A percentile compares a stretch with the other conserved stretches of the same genome.
These are phyloP conservation scores for Mucor lusitanicus DNA, from an alignment of 371 early-diverging fungal genomes.

Conservation along the genomic window DNA sequence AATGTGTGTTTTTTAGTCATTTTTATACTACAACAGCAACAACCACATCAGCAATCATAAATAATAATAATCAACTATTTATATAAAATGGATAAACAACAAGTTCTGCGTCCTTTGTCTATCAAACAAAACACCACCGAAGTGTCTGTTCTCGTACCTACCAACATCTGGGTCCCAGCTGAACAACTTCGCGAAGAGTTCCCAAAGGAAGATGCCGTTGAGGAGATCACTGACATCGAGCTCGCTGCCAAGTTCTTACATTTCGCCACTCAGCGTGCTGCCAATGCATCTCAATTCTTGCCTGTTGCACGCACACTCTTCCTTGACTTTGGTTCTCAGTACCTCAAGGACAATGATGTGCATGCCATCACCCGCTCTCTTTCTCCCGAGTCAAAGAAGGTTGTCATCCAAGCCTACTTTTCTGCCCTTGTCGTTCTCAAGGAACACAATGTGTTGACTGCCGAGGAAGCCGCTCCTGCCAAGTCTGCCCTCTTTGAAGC, in stretches of 20 bases:
- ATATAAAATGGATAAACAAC: constrained; percentile 30
- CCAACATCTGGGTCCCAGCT: constrained; percentile 87
- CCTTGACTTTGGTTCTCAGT: constrained; percentile 71
- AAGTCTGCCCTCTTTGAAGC: constrained; percentile 69
- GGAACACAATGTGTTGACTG: constrained; percentile 44
- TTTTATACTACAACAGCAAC: not conserved
- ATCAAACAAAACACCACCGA: constrained; percentile 82
- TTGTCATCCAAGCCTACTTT: constrained; percentile 82
- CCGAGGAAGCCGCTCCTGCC: constrained; percentile 48
- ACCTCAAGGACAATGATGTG: constrained; percentile 83
- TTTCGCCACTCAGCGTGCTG: constrained; percentile 65
- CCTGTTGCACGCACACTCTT: constrained; percentile 81
- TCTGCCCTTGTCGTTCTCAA: constrained; percentile 74
- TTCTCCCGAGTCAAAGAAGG: constrained; percentile 58
- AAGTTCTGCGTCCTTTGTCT: constrained; percentile 76
- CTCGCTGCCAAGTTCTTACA: constrained; percentile 77
- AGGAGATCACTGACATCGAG: constrained; percentile 70
- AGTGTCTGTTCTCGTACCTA: constrained; percentile 81
- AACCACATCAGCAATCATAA: not conserved
- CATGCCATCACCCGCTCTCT: constrained; percentile 76
- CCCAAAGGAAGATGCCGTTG: constrained; percentile 52
- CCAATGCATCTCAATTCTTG: constrained; percentile 63
- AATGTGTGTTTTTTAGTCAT: not conserved
- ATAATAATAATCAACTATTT: constrained; percentile 7
- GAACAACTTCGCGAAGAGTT: constrained; percentile 87